These are phyloP conservation scores for Fusarium citri DNA, from an alignment of 2,329 filamentous ascomycete genomes.

Conservation along the genomic window DNA sequence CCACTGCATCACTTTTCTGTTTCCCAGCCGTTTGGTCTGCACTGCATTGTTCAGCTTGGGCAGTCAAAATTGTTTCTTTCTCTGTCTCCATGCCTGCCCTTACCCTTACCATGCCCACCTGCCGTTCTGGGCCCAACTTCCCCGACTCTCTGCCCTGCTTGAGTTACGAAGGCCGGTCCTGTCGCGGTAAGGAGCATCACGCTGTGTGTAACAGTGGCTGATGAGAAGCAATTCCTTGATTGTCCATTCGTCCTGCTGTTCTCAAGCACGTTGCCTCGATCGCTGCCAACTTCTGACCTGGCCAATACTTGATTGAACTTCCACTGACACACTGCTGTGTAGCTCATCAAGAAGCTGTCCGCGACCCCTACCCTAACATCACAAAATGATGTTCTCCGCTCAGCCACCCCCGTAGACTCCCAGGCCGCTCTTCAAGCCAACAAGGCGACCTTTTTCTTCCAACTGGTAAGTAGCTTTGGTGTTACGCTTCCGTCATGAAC, in stretches of 20 bases:
- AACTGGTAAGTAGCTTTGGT: constrained; percentile 73
- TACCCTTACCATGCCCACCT: constrained; percentile 9
- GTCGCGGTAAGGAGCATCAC: constrained; percentile 11
- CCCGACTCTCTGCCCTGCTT: constrained; percentile 20
- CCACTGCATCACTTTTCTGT: constrained; percentile 29
- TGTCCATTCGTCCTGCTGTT: constrained; percentile 36
- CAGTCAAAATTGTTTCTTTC: constrained; percentile 11
- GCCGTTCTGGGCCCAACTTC: constrained; percentile 5
- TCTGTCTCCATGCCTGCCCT: constrained; percentile 10
- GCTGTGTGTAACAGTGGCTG: constrained; percentile 34
- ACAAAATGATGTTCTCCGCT: constrained; percentile 71
- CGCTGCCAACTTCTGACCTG: constrained; percentile 28
- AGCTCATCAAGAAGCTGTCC: constrained; percentile 99
- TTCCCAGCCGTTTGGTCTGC: constrained; percentile 12
- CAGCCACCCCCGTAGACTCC: constrained; percentile 71
- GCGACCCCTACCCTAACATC: constrained; percentile 86
- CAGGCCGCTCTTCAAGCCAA: constrained; percentile 93
- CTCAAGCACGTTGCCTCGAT: constrained; percentile 38
- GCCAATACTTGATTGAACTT: constrained; percentile 19
- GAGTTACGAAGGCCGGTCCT: constrained; percentile 29
- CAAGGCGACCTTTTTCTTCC: constrained; percentile 98
- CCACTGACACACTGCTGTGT: constrained; percentile 47
- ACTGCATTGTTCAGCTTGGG: constrained; percentile 15
- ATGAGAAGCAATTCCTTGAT: constrained; percentile 33
- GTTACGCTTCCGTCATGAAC: constrained; percentile 41